These are phyloP conservation scores for Kregervanrija fluxuum DNA, from an alignment of 805 yeast genomes.

Conservation along the genomic window DNA sequence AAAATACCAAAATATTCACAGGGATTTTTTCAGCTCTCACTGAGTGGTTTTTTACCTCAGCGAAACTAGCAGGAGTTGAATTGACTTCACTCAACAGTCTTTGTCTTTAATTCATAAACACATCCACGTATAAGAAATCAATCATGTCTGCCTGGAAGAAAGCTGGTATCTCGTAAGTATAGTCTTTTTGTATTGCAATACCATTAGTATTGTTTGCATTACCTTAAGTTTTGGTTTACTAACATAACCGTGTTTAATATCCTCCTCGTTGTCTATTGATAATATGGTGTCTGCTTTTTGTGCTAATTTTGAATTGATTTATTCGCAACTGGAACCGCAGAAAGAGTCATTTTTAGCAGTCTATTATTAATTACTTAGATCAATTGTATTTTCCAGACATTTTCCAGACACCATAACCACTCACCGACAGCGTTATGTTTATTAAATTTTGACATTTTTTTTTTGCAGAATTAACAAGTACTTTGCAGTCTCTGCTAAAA, in stretches of 20 bases:
- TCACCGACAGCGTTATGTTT: not conserved
- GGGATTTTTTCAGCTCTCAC: too few species aligned
- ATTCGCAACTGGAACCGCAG: too few species aligned
- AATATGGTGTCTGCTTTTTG: too few species aligned
- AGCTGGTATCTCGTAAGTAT: conserved; percentile 55
- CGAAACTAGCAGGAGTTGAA: not conserved
- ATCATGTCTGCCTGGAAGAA: conserved; percentile 52
- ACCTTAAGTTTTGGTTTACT: not conserved
- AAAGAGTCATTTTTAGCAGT: too few species aligned
- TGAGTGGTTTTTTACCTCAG: too few species aligned
- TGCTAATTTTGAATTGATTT: too few species aligned
- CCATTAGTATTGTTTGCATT: not conserved
- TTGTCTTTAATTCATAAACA: conserved; percentile 4
- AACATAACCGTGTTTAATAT: not conserved
- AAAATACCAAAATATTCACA: not conserved
- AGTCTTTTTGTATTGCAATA: not conserved
- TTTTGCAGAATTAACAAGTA: conserved; percentile 67
- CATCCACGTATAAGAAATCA: conserved; percentile 17
- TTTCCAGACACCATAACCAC: not conserved
- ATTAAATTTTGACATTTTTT: not conserved
- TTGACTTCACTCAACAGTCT: not conserved
- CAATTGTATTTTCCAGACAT: too few species aligned
- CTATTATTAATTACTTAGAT: too few species aligned
- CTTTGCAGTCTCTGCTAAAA: conserved; percentile 82
- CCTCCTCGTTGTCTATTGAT: too few species aligned